Percentiles rank a stretch among this genome's conserved stretches.
These are phyloP conservation scores for Moesziomyces antarcticus DNA, from an alignment of 1,284 basidiomycete species.

Conservation along the genomic window DNA sequence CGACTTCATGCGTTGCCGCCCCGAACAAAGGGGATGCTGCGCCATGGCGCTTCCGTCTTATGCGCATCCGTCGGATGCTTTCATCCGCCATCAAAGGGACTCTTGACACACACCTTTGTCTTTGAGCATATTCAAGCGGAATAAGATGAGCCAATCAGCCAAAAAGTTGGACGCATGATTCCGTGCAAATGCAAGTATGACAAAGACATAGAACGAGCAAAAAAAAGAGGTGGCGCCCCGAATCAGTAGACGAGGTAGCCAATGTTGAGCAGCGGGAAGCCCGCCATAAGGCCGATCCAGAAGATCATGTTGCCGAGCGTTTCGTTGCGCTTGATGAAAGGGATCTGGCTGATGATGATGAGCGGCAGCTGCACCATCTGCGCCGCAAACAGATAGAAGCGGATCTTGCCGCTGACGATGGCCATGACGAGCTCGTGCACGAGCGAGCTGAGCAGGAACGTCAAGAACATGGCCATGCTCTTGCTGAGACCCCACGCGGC, in stretches of 20 bases:
- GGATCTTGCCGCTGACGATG: constrained; percentile 68
- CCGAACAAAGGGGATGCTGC: no score
- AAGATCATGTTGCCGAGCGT: constrained; percentile 76
- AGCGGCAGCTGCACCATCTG: constrained; percentile 92
- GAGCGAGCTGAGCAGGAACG: constrained; percentile 75
- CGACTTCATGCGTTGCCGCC: no score
- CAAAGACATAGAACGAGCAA: neutral
- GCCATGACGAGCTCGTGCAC: constrained; percentile 97
- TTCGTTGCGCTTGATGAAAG: constrained; percentile 54
- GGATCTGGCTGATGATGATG: constrained; percentile 79
- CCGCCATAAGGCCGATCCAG: constrained; percentile 84
- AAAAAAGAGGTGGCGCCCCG: neutral
- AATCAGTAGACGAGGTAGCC: constrained; percentile 71
- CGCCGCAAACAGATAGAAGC: constrained; percentile 66
- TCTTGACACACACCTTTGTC: no score
- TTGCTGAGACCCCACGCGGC: constrained; percentile 79
- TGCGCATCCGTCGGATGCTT: no score
- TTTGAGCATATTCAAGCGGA: no score
- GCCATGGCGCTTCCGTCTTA: no score
- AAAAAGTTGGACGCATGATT: neutral
- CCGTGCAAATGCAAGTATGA: neutral
- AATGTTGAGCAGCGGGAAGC: constrained; percentile 91
- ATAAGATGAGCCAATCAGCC: no score
- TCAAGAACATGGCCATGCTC: constrained; percentile 84
- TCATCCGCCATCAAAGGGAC: no score